Evolutionary conservation across 1,284 basidiomycete genomes (phyloP).

Genomic region (Cronartium quercuum): DNA sequence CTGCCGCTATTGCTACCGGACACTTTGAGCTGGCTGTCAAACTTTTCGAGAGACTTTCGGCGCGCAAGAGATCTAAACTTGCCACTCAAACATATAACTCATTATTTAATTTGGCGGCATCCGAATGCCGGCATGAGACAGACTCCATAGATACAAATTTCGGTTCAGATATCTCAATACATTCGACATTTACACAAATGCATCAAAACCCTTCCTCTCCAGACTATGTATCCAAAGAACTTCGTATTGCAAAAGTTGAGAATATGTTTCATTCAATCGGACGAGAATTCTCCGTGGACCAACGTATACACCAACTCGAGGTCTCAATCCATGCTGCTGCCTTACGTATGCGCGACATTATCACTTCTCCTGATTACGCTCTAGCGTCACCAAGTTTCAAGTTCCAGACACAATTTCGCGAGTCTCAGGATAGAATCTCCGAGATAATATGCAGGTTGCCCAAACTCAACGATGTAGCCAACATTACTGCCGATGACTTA

Average conservation of each 20-base stretch:
- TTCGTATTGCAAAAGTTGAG: slow-evolving; percentile 5
- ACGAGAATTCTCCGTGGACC: not conserved
- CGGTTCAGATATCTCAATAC: not conserved
- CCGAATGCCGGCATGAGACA: not conserved
- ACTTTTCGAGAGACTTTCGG: slow-evolving; percentile 2
- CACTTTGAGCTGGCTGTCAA: slow-evolving; percentile 12
- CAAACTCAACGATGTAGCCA: slow-evolving; percentile 6
- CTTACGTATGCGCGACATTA: not conserved
- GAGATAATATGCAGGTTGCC: slow-evolving; percentile 16
- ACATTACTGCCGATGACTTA: slow-evolving; percentile 19
- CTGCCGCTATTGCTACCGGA: not conserved
- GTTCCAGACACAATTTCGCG: not conserved
- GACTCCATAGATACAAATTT: not conserved
- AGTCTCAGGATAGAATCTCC: not conserved
- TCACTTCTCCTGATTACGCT: not conserved
- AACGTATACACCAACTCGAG: not conserved
- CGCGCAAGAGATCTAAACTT: slow-evolving; percentile 8
- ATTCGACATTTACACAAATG: not conserved
- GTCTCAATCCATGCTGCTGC: slow-evolving; percentile 19
- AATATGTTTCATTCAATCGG: slow-evolving; percentile 8
- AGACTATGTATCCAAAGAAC: not conserved
- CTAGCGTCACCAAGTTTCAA: not conserved
- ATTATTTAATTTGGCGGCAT: slow-evolving; percentile 10
- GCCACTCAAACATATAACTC: slow-evolving; percentile 11
- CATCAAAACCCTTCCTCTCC: not conserved